Conservation (phyloP, 2,329 filamentous ascomycete genomes). For the Microsporum audouinii region DNA sequence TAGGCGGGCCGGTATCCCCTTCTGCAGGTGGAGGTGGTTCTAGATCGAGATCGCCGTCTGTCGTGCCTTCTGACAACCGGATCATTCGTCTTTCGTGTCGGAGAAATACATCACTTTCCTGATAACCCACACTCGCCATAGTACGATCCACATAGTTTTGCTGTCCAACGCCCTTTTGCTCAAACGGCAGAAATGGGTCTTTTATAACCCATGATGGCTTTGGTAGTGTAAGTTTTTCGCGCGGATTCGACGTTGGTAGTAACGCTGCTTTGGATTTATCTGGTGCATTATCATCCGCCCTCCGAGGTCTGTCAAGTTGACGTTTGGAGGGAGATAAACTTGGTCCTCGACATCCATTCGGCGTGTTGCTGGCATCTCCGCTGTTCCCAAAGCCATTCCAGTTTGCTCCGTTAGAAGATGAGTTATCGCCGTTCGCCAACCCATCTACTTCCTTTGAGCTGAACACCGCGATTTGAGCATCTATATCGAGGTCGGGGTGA, state of each 20-base stretch:
- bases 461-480: conserved; percentile 65
- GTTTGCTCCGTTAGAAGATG: conserved; percentile 13
- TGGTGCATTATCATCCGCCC: conserved; percentile 40
- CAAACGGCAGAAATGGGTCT: conserved; percentile 43
- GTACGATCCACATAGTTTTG: conserved; percentile 89
- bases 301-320: conserved; percentile 52
- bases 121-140: conserved; percentile 92
- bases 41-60: conserved; percentile 53
- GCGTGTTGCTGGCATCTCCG: conserved; percentile 18
- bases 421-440: conserved; percentile 36
- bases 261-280: neutral
- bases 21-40: conserved; percentile 46
- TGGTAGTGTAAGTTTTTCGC: conserved; percentile 38
- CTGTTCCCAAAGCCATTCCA: conserved; percentile 20
- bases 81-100: conserved; percentile 63
- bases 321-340: conserved; percentile 39
- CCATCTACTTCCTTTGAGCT: conserved; percentile 78
- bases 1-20: conserved; percentile 39
- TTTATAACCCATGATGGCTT: conserved; percentile 38
- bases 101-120: conserved; percentile 82
- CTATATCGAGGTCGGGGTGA: conserved; percentile 87
- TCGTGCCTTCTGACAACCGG: conserved; percentile 49
- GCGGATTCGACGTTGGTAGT: conserved; percentile 39
- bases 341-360: neutral
- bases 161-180: conserved; percentile 74